Base-by-base conservation (phyloP, 192 early-diverging fungal species). In the Coemansia sp. region DNA sequence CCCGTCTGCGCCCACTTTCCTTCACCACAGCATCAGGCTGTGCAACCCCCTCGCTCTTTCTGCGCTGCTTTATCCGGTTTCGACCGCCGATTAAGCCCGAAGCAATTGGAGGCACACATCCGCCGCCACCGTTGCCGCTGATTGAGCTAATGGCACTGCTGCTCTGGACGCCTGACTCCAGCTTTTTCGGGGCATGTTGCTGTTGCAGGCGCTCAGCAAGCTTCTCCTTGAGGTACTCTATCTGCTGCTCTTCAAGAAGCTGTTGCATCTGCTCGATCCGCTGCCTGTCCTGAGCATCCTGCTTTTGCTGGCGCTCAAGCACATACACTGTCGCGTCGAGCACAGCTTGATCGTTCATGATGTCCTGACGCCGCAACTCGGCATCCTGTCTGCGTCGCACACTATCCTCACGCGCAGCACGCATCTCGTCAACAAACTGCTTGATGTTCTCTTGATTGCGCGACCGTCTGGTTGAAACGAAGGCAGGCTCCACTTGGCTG, bases 381-480 rank as follows among this genome's bases (percentile, higher is more conserved):
- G 66, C 58, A 23, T 69, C 63, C 40, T 30, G 48, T 20, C 60
- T 55, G 41, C 71, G 76, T 17, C 55, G 66, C 27, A 31, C 64
- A 31, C 64, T 70, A 50, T 61, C 57, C 54, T 67, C 54, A 14
- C 71, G 52, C 19, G 61, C 64, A 0, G 67, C 71, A 15, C 76
- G 70, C 59, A 74, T 55, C 10, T 70, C 53, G 4, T 70, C 76
- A 45, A 79, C 71, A 64, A 74, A 73, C 25, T 52, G 70, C 33
- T 57, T 65, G 19, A 79, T 55, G 55, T 61, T 70, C 27, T 70
- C 70, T 25, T 70, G 70, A 47, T 73, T 74, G 64, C 76, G 70
- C 20, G 50, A 22, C 52, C 71, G 64, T 4, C 75, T 53, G 53
- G 33, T 61, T 2, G 52, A 54, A 15, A 33, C 8, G 29, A 54